Evolutionary conservation across 495 filamentous ascomycete genomes (phyloP).

Genomic region (Hypoxylon cercidicola): DNA sequence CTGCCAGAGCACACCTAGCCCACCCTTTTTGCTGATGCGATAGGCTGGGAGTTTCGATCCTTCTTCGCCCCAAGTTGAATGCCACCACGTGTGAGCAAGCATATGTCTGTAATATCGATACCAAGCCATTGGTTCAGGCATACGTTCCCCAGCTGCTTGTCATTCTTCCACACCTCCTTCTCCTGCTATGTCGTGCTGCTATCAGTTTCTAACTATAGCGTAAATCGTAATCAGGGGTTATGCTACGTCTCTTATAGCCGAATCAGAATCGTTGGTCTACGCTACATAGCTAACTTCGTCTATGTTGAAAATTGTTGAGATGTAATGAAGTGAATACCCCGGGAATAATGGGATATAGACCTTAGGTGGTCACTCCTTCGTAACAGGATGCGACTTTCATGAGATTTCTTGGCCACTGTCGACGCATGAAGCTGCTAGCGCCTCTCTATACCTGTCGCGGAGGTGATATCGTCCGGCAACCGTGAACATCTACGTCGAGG

Average conservation of each 20-base stretch:
- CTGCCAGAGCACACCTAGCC: background rate
- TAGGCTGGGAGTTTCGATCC: constrained; percentile 1
- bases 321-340: no score
- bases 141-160: constrained; percentile 8
- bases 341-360: no score
- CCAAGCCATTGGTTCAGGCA: constrained; percentile 6
- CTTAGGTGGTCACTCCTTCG: no score
- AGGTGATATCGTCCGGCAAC: constrained; percentile 7
- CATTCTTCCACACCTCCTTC: constrained; percentile 7
- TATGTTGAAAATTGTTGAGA: no score
- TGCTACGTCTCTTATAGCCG: background rate
- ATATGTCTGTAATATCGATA: constrained; percentile 18
- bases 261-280: background rate
- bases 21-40: background rate
- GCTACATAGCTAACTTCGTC: no score
- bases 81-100: constrained; percentile 28
- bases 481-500: background rate
- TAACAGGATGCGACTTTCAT: no score
- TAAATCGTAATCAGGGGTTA: background rate
- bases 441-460: background rate
- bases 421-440: background rate
- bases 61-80: constrained; percentile 13
- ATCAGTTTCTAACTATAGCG: background rate
- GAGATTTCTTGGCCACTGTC: background rate
- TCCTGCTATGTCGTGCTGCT: constrained; percentile 7